Evolutionary conservation across 495 filamentous ascomycete species (phyloP).

Genomic region (Xylaria cubensis): DNA sequence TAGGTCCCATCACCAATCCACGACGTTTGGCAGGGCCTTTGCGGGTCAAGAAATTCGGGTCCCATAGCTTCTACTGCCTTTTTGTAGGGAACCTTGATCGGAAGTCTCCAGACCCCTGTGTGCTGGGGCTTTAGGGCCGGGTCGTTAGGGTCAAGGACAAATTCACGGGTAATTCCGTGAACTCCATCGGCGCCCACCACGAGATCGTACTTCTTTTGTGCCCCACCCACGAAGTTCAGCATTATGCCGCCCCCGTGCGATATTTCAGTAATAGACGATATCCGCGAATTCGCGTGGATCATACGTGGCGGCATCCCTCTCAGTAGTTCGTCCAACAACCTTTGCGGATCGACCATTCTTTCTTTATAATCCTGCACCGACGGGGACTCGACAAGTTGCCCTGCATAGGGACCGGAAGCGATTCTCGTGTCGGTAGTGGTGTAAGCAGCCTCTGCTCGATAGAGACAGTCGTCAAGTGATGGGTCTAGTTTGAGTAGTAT

Average conservation of each 20-base stretch:
- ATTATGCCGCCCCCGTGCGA: constrained; percentile 28
- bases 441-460: constrained; percentile 35
- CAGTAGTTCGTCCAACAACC: constrained; percentile 35
- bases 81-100: constrained; percentile 34
- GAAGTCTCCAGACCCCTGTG: constrained; percentile 36
- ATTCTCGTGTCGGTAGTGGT: constrained; percentile 25
- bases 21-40: constrained; percentile 27
- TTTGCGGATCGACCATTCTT: constrained; percentile 33
- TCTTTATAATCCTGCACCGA: constrained; percentile 18
- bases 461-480: constrained; percentile 33
- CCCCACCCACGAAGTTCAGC: constrained; percentile 34
- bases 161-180: constrained; percentile 33
- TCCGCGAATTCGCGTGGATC: constrained; percentile 33
- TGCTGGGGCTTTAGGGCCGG: constrained; percentile 24
- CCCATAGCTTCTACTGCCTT: constrained; percentile 37
- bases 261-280: constrained; percentile 33
- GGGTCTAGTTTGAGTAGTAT: constrained; percentile 35
- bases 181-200: constrained; percentile 39
- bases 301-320: constrained; percentile 32
- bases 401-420: constrained; percentile 32
- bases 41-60: constrained; percentile 31
- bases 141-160: constrained; percentile 35
- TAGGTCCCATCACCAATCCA: constrained; percentile 36
- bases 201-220: constrained; percentile 36
- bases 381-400: constrained; percentile 27